Conservation (phyloP, 164 flowering plant species). For the Chimonanthus praecox region DNA sequence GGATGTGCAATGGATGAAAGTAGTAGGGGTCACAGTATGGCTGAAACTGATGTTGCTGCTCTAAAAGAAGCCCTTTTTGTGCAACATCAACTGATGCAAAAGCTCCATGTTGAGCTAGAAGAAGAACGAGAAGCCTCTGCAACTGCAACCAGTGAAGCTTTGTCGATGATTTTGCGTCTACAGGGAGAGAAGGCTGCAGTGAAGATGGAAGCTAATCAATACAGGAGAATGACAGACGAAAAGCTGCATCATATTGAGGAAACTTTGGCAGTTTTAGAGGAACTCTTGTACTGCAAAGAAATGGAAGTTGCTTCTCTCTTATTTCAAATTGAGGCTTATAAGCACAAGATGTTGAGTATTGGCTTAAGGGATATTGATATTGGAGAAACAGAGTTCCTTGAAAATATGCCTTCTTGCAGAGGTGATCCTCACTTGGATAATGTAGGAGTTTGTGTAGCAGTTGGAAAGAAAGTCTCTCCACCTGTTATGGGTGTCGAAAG, state of each 20-base stretch:
- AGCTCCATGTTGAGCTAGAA: slow-evolving; percentile 68
- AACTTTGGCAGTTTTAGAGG: slow-evolving; percentile 48
- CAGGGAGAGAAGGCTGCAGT: slow-evolving; percentile 80
- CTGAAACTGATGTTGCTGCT: slow-evolving; percentile 30
- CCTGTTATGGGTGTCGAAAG: slow-evolving; percentile 25
- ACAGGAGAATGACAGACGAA: slow-evolving; percentile 82
- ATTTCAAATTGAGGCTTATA: slow-evolving; percentile 68
- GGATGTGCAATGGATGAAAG: slow-evolving; percentile 26
- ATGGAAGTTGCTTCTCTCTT: slow-evolving; percentile 77
- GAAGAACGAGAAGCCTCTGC: slow-evolving; percentile 82
- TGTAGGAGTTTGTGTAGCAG: slow-evolving; percentile 5
- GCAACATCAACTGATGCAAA: slow-evolving; percentile 67
- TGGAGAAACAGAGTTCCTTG: slow-evolving; percentile 27
- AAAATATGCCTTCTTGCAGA: slow-evolving; percentile 24
- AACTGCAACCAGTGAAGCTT: slow-evolving; percentile 69
- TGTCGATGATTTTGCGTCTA: slow-evolving; percentile 78
- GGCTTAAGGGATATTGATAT: slow-evolving; percentile 43
- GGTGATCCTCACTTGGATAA: slow-evolving; percentile 24
- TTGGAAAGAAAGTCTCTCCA: slow-evolving; percentile 40
- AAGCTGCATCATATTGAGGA: slow-evolving; percentile 67
- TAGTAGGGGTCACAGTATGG: slow-evolving; percentile 6
- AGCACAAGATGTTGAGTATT: slow-evolving; percentile 51
- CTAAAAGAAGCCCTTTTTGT: slow-evolving; percentile 57
- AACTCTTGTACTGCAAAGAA: slow-evolving; percentile 61
- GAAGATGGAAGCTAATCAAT: slow-evolving; percentile 83